Conservation (phyloP, 495 filamentous ascomycete species). For the Physcia stellaris region DNA sequence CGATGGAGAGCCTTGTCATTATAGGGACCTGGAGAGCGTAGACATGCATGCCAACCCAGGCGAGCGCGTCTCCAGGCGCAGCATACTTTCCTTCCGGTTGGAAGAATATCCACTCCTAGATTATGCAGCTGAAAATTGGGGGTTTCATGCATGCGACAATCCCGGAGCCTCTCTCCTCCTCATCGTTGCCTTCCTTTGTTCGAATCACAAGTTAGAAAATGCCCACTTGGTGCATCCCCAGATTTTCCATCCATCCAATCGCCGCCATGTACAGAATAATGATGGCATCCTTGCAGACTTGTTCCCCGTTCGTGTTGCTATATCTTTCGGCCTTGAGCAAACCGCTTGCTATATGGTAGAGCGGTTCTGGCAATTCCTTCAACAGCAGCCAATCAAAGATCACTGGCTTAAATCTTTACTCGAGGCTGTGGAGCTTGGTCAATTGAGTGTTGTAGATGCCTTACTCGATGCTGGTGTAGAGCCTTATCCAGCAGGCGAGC, state of each 20-base stretch:
- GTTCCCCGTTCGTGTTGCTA: background rate
- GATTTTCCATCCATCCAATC: background rate
- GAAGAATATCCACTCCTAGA: conserved; percentile 1
- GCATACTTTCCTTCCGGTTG: background rate
- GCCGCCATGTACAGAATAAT: background rate
- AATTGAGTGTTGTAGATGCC: background rate
- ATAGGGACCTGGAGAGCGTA: too few species aligned
- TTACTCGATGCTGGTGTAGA: conserved; percentile 2
- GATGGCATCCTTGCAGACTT: background rate
- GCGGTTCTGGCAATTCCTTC: background rate
- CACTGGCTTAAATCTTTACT: background rate
- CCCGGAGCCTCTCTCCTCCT: background rate
- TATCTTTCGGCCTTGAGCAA: background rate
- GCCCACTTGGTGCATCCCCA: background rate
- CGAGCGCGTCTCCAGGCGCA: too few species aligned
- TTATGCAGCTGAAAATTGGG: conserved; percentile 3
- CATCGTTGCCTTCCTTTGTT: conserved; percentile 1
- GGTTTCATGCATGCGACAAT: background rate
- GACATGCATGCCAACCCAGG: too few species aligned
- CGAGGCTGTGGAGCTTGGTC: background rate
- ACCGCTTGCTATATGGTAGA: background rate
- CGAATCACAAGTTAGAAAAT: background rate
- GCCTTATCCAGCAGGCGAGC: background rate
- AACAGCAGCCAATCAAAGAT: background rate
- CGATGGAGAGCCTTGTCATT: background rate